These are phyloP conservation scores for Cyberlindnera amylophila DNA, from an alignment of 805 yeast species.

Conservation along the genomic window DNA sequence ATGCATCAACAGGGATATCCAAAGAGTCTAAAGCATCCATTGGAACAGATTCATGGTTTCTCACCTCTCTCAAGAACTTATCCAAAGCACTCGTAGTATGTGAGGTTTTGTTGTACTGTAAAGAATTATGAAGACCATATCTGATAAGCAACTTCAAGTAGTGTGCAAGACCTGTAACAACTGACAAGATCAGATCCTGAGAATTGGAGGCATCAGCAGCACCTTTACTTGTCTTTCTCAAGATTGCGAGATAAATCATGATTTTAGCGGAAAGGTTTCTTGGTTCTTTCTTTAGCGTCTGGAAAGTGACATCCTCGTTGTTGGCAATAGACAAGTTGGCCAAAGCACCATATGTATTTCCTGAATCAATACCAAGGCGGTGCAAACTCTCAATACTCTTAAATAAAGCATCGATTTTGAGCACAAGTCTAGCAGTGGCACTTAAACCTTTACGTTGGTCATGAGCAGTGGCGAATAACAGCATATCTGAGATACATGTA, in stretches of 20 bases:
- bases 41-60: constrained; percentile 41
- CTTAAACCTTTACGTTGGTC: constrained; percentile 63
- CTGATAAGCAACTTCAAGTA: constrained; percentile 82
- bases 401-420: constrained; percentile 74
- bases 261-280: constrained; percentile 84
- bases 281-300: constrained; percentile 41
- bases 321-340: constrained; percentile 8
- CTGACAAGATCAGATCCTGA: constrained; percentile 61
- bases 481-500: constrained; percentile 84
- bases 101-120: constrained; percentile 57
- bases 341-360: constrained; percentile 8
- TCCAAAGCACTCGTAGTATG: constrained; percentile 61
- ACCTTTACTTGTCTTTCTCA: constrained; percentile 55
- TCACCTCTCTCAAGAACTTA: constrained; percentile 52
- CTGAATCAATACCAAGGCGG: constrained; percentile 24
- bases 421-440: constrained; percentile 67
- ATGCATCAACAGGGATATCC: constrained; percentile 52
- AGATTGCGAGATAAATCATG: constrained; percentile 80
- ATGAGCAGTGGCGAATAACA: constrained; percentile 74
- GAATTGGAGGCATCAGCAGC: constrained; percentile 38
- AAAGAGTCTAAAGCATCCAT: constrained; percentile 34
- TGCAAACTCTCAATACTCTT: constrained; percentile 60
- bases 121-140: constrained; percentile 71
- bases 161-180: constrained; percentile 90
- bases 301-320: constrained; percentile 14